Conservation (phyloP, 257 asterid species). For the Hygrophila difformis region DNA sequence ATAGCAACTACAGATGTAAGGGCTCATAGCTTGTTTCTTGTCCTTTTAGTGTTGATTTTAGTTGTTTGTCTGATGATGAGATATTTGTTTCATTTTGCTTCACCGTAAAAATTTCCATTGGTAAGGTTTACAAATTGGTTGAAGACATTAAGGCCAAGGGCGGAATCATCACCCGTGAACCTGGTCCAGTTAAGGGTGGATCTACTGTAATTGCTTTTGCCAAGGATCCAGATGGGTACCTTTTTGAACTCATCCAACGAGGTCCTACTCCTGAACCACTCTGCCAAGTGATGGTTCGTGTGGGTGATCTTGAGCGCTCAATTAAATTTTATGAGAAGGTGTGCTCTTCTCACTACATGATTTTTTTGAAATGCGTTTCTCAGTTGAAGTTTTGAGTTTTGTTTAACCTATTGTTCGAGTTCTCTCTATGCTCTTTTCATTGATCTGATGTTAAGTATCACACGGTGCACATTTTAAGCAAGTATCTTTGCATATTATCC, state of each 20-base stretch:
- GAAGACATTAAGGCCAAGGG: slow-evolving; percentile 84
- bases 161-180: slow-evolving; percentile 90
- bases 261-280: slow-evolving; percentile 95
- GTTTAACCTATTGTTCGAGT: too few relatives aligned
- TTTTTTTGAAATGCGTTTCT: background rate
- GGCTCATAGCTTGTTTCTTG: background rate
- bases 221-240: slow-evolving; percentile 96
- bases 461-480: too few relatives aligned
- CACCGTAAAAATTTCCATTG: slow-evolving; percentile 1
- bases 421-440: too few relatives aligned
- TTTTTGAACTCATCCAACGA: slow-evolving; percentile 80
- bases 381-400: too few relatives aligned
- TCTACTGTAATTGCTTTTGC: slow-evolving; percentile 82
- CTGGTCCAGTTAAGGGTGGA: slow-evolving; percentile 99
- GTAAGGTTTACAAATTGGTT: slow-evolving; percentile 80
- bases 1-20: slow-evolving; percentile 93
- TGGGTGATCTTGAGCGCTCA: slow-evolving; percentile 97
- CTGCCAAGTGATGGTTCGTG: slow-evolving; percentile 99
- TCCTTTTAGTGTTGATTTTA: slow-evolving; percentile 2
- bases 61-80: slow-evolving; percentile 1
- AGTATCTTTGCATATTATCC: too few relatives aligned
- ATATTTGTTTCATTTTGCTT: slow-evolving; percentile 13
- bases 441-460: too few relatives aligned
- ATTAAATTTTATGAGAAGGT: slow-evolving; percentile 96
- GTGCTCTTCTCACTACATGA: slow-evolving; percentile 2